A percentile compares a stretch with the other conserved stretches of the same genome.
Conservation (phyloP, 2,329 filamentous ascomycete genomes). For the Verticillium dahliae region DNA sequence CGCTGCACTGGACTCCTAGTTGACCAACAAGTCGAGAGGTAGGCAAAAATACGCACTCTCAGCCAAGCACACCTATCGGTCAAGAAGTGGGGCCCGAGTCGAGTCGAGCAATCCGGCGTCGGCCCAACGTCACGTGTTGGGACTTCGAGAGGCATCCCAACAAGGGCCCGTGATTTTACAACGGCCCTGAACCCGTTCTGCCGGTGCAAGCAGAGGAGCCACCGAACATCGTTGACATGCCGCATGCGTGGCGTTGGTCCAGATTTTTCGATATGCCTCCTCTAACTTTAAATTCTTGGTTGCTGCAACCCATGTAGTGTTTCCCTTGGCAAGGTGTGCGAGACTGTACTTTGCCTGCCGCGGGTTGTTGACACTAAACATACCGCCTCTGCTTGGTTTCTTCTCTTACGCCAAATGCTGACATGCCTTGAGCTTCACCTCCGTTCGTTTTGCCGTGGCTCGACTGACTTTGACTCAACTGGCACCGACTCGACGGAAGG, state of each 20-base stretch:
- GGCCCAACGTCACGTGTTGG: too few species aligned
- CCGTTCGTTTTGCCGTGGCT: conserved; percentile 4
- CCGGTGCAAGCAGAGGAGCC: not conserved
- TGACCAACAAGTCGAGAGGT: too few species aligned
- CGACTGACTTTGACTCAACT: not conserved
- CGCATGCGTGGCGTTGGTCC: not conserved
- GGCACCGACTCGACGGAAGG: too few species aligned
- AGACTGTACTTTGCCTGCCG: not conserved
- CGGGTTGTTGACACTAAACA: not conserved
- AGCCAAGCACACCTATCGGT: not conserved
- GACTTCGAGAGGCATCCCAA: too few species aligned
- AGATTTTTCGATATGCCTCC: not conserved
- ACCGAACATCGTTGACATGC: not conserved
- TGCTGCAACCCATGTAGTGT: not conserved
- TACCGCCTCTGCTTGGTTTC: not conserved
- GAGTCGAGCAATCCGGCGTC: not conserved
- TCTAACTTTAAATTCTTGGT: not conserved
- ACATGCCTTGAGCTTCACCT: not conserved
- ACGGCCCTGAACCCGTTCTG: not conserved
- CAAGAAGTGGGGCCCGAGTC: not conserved
- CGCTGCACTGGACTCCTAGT: too few species aligned
- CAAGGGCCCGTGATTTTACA: not conserved
- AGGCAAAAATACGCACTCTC: too few species aligned
- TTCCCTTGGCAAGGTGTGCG: not conserved
- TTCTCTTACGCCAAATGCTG: not conserved